Evolutionary conservation across 345 rosid genomes (phyloP), one percentile per base, ranked within the genome.

Genomic region (Salix koriyanagi): DNA sequence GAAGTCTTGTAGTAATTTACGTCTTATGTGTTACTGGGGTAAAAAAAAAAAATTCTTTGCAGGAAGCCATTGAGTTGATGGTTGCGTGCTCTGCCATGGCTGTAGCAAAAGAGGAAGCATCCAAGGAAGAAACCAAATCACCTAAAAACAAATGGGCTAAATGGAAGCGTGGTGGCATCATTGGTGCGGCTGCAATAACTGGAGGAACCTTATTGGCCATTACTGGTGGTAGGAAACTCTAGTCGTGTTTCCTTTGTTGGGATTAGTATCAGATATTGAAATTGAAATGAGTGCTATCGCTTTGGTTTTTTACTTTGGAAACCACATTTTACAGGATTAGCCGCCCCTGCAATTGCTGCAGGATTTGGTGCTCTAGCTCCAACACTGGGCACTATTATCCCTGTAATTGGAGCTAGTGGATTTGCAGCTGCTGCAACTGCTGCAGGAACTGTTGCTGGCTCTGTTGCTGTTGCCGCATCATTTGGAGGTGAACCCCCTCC

Each of bases 311-410:
- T 6, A 37, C 82, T 65, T 74, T 64, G 71, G 8, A 28, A 7
- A 39, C 30, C 18, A 44, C 41, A 60, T 76, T 84, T 42, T 56
- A 83, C 89, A 95, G 99, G 99, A 69, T 83, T 95, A 74, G 98
- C 98, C 77, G 99, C 99, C 74, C 99, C 99, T 70, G 98, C 98
- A 81, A 90, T 95, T 85, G 99, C 99, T 66, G 99, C 97, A 32
- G 98, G 99, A 81, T 88, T 95, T 81, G 77, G 93, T 81, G 98
- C 97, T 79, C 83, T 95, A 65, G 99, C 99, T 78, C 99, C 99
- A 69, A 93, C 93, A 30, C 74, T 95, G 67, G 99, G 99, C 69
- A 90, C 99, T 76, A 76, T 94, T 73, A 81, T 94, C 67, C 99
- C 99, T 18, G 95, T 94, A 65, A 94, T 94, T 78, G 99, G 99